These are phyloP conservation scores for Phlegmacium glaucopus DNA, from an alignment of 768 basidiomycete species.

Conservation along the genomic window DNA sequence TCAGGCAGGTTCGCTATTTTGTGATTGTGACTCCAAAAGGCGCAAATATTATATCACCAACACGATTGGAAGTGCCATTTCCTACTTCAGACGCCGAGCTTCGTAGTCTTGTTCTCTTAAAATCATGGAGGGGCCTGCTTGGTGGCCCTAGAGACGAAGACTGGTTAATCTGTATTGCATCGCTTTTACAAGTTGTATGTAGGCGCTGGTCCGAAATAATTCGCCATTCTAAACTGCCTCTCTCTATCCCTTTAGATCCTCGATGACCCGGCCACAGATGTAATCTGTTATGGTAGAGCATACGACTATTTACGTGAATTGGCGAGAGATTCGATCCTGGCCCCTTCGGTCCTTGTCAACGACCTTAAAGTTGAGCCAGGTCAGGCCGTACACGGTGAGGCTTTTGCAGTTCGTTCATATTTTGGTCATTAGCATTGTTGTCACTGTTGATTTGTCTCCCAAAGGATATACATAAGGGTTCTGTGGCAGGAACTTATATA, in stretches of 20 bases:
- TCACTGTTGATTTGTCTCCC: background rate
- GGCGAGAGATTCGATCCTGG: slow-evolving; percentile 13
- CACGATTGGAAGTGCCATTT: background rate
- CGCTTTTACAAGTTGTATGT: slow-evolving; percentile 17
- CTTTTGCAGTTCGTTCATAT: slow-evolving; percentile 22
- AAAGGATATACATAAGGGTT: slow-evolving; percentile 20
- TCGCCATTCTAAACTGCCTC: background rate
- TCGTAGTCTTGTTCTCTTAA: background rate
- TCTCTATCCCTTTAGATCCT: slow-evolving; percentile 4
- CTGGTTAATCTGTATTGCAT: slow-evolving; percentile 12
- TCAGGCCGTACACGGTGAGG: slow-evolving; percentile 19
- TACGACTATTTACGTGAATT: slow-evolving; percentile 16
- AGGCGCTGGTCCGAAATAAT: background rate
- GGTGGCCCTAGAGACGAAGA: slow-evolving; percentile 1
- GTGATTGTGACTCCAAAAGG: slow-evolving; percentile 3
- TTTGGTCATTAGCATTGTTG: background rate
- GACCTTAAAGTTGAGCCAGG: slow-evolving; percentile 6
- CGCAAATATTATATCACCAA: slow-evolving; percentile 8
- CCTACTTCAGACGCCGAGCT: slow-evolving; percentile 3
- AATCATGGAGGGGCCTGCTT: slow-evolving; percentile 5
- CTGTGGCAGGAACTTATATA: slow-evolving; percentile 7
- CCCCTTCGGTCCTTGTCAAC: slow-evolving; percentile 20
- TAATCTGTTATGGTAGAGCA: slow-evolving; percentile 1
- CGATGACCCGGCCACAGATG: slow-evolving; percentile 9
- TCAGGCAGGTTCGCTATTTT: slow-evolving; percentile 9